These are phyloP conservation scores for Sugiyamaella neomexicana DNA, from an alignment of 1,139 yeast species.

Conservation along the genomic window DNA sequence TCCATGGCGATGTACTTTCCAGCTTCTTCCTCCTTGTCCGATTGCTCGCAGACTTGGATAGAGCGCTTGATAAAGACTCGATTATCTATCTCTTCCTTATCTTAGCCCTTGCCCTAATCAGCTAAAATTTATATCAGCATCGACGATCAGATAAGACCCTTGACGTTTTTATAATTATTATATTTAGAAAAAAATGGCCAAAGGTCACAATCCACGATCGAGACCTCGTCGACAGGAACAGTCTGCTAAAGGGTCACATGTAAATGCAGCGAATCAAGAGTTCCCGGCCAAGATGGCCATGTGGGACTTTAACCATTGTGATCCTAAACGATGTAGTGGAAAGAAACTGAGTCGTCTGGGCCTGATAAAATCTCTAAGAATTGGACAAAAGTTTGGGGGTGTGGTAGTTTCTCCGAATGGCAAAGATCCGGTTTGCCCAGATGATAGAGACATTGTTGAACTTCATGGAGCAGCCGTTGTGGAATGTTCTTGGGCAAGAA, in stretches of 20 bases:
- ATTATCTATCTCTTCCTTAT: too few relatives aligned
- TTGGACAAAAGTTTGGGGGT: slow-evolving; percentile 92
- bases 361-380: slow-evolving; percentile 67
- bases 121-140: too few relatives aligned
- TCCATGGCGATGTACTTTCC: too few relatives aligned
- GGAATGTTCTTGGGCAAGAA: slow-evolving; percentile 97
- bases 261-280: slow-evolving; percentile 16
- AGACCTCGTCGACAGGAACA: slow-evolving; percentile 11
- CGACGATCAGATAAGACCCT: not conserved
- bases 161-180: not conserved
- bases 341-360: slow-evolving; percentile 91
- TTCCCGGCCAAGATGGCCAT: slow-evolving; percentile 46
- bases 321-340: slow-evolving; percentile 96
- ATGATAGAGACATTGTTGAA: slow-evolving; percentile 77
- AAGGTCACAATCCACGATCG: slow-evolving; percentile 6
- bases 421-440: slow-evolving; percentile 84
- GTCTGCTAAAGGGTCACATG: slow-evolving; percentile 8
- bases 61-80: too few relatives aligned
- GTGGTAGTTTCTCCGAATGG: slow-evolving; percentile 94
- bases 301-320: slow-evolving; percentile 91
- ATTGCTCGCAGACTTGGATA: too few relatives aligned
- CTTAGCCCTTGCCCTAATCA: too few relatives aligned
- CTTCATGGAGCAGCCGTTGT: slow-evolving; percentile 90
- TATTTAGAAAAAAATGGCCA: slow-evolving; percentile 4
- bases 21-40: too few relatives aligned